These are phyloP conservation scores for Cyclotella choctawhatcheeana DNA, from an alignment of 108 stramenopile genomes.

Conservation along the genomic window DNA sequence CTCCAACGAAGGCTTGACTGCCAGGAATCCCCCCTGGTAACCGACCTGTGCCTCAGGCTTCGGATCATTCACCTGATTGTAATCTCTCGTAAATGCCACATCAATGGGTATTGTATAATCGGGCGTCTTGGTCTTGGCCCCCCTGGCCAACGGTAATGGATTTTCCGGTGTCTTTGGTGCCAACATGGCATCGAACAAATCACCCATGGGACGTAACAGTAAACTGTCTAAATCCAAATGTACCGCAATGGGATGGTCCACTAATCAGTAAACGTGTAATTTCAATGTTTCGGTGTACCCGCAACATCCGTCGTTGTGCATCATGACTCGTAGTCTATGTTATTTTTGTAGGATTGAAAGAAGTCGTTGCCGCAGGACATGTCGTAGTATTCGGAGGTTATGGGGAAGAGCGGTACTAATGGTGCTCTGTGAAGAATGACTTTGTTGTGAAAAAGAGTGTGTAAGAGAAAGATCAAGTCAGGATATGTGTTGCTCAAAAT, in stretches of 20 bases:
- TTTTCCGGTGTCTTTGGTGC: constrained; percentile 3
- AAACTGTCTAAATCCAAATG: constrained; percentile 63
- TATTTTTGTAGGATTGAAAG: constrained; percentile 29
- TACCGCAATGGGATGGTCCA: constrained; percentile 55
- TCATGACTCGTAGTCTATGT: constrained; percentile 22
- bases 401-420: constrained; percentile 42
- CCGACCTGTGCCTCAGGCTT: constrained; percentile 60
- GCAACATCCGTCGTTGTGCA: constrained; percentile 74
- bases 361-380: not conserved
- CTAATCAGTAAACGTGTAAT: constrained; percentile 70
- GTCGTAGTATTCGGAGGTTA: constrained; percentile 12
- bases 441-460: not conserved
- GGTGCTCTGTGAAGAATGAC: constrained; percentile 48
- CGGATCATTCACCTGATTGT: constrained; percentile 58
- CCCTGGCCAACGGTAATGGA: constrained; percentile 23
- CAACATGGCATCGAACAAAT: constrained; percentile 62
- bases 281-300: constrained; percentile 76
- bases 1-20: constrained; percentile 66
- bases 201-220: constrained; percentile 57
- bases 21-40: constrained; percentile 92
- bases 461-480: not conserved
- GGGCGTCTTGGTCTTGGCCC: constrained; percentile 25
- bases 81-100: constrained; percentile 78
- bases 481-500: too few relatives aligned
- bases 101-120: constrained; percentile 56